Base-by-base conservation (phyloP, 2,329 filamentous ascomycete genomes). In the Pyrenochaeta sp. region DNA sequence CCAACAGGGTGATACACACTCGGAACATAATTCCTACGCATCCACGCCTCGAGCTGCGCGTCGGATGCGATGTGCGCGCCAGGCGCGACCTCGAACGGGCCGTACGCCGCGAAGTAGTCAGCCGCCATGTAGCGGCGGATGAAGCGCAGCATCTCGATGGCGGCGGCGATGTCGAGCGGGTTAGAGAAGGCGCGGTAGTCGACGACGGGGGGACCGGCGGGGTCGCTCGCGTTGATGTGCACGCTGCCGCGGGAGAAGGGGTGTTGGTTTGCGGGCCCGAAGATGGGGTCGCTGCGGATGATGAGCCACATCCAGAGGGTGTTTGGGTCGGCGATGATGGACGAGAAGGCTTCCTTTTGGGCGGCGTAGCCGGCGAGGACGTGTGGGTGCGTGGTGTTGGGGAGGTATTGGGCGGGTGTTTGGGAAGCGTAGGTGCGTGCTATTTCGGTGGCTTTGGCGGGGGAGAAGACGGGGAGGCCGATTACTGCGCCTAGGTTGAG, bases 121-220 rank as follows among this genome's bases (percentile, higher is more conserved):
- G 31, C 18, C 42, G 29, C 11, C 27, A 31, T 31, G 29, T 31
- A 31, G 10, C 14, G 24, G 11, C 62, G 44, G 30, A 57, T 44
- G 40, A 57, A 65, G 23, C 46, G 30, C 24, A 65, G 45, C 17
- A 42, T 44, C 34, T 52, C 53, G 3, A 57, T 45, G 31, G 52
- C 44, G n/a, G 63, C 29, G 24, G 55, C 60, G 3, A 61, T 11
- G 32, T 63, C 60, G 11, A 48, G 20, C 3, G 61, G 63, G 21
- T 65, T 63, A 24, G 55, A 57, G 6, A 55, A 45, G 4, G 60
- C 53, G 28, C 58, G 55, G 44, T 58, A 65, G 41, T 65, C 52
- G 9, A 65, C 60, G 9, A 58, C 24, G 2, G 55, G 58, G 31
- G 58, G 53, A 63, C 38, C 39, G 23, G 61, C 53, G 28, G 55